A percentile compares a stretch with the other conserved stretches of the same genome.
phyloP scores from a whole-genome alignment of 163 green algal genomes.

The Volvox carteri region DNA sequence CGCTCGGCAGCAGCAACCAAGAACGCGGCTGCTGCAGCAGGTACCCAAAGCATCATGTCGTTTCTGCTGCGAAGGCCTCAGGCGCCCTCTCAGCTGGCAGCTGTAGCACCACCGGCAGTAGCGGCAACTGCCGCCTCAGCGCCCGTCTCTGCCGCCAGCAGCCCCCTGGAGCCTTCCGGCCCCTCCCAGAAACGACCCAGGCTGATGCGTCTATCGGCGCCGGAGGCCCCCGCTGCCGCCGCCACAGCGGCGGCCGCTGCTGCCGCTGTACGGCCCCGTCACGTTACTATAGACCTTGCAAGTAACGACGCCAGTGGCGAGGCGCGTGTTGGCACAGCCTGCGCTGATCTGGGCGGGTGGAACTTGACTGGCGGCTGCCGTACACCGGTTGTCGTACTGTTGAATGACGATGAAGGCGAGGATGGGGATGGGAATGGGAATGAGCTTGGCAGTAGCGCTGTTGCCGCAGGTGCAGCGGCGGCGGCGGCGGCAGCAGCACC shows the following conservation, averaged over 20 bases:
- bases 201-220: background rate
- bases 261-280: background rate
- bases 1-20: background rate
- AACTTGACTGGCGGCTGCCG: no score
- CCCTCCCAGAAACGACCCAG: background rate
- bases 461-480: background rate
- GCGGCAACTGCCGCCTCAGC: no score
- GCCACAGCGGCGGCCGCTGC: background rate
- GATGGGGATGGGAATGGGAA: background rate
- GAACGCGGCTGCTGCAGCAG: background rate
- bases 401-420: slow-evolving; percentile 8
- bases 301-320: background rate
- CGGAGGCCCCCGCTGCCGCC: background rate
- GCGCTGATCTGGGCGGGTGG: no score
- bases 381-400: background rate
- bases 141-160: background rate
- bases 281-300: slow-evolving; percentile 29
- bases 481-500: background rate
- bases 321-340: no score
- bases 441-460: no score
- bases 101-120: background rate
- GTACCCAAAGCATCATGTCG: slow-evolving; percentile 30
- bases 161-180: background rate
- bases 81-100: background rate
- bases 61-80: slow-evolving; percentile 13